phyloP scores from a whole-genome alignment of 2,329 filamentous ascomycete genomes.

The Beauveria sp. region DNA sequence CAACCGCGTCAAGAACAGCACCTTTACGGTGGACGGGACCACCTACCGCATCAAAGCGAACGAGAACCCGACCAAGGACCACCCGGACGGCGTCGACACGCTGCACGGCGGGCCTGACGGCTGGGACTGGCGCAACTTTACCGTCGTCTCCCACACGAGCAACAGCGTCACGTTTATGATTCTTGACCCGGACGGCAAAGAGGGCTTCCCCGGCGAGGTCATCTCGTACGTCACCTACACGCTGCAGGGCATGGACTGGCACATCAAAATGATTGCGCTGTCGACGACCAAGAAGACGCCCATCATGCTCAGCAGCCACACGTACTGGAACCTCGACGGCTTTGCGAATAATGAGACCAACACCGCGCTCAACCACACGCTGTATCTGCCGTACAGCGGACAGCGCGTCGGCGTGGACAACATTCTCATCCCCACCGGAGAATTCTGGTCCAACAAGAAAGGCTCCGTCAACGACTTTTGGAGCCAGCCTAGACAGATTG shows the following conservation, averaged over 20 bases:
- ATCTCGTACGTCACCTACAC: constrained; percentile 69
- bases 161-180: constrained; percentile 69
- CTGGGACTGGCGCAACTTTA: constrained; percentile 75
- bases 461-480: constrained; percentile 76
- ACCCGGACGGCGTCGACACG: constrained; percentile 51
- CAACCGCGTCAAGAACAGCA: constrained; percentile 73
- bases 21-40: constrained; percentile 58
- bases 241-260: constrained; percentile 57
- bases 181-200: constrained; percentile 62
- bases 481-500: constrained; percentile 72
- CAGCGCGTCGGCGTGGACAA: constrained; percentile 61
- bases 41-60: constrained; percentile 55
- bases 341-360: constrained; percentile 66
- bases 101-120: constrained; percentile 64
- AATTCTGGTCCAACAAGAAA: constrained; percentile 60
- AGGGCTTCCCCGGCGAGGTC: constrained; percentile 75
- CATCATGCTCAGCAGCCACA: constrained; percentile 69
- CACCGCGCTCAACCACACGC: constrained; percentile 60
- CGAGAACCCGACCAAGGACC: constrained; percentile 46
- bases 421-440: constrained; percentile 68
- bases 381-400: constrained; percentile 65
- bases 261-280: constrained; percentile 64
- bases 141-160: constrained; percentile 58
- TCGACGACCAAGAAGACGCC: constrained; percentile 69
- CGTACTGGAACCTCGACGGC: constrained; percentile 79